Conservation (phyloP, 1,284 basidiomycete species). For the Moesziomyces sp. region DNA sequence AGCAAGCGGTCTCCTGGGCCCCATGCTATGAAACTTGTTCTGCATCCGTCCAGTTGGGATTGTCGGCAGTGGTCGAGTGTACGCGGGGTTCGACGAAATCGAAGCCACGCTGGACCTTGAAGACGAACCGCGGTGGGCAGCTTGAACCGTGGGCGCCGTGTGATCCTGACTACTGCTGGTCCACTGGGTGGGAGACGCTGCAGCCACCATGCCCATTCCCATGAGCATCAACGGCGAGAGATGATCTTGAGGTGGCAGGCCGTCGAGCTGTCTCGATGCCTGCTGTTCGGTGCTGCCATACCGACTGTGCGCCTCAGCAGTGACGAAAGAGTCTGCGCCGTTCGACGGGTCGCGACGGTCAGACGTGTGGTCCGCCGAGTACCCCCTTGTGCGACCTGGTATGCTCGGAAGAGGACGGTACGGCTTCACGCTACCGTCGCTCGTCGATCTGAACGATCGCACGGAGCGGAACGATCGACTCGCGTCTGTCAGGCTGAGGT, state of each 20-base stretch:
- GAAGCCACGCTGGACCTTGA: slow-evolving; percentile 7
- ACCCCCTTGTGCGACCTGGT: slow-evolving; percentile 2
- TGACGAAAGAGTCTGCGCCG: slow-evolving; percentile 11
- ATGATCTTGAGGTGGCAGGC: slow-evolving; percentile 13
- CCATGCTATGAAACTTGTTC: background rate
- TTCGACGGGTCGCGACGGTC: slow-evolving; percentile 5
- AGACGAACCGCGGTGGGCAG: background rate
- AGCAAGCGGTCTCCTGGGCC: background rate
- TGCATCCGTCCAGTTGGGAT: slow-evolving; percentile 1
- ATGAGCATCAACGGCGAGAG: slow-evolving; percentile 20
- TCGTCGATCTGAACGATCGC: slow-evolving; percentile 18
- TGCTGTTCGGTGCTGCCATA: slow-evolving; percentile 1
- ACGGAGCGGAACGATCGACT: slow-evolving; percentile 20
- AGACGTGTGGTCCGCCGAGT: slow-evolving; percentile 12
- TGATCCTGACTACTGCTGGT: slow-evolving; percentile 15
- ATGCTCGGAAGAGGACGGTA: slow-evolving; percentile 12
- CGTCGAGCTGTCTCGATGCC: background rate
- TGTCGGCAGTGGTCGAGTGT: slow-evolving; percentile 13
- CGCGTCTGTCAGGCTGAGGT: background rate
- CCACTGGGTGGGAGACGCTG: slow-evolving; percentile 12
- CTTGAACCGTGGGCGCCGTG: background rate
- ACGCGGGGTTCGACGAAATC: background rate
- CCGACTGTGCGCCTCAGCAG: slow-evolving; percentile 8
- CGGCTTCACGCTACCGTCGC: slow-evolving; percentile 13
- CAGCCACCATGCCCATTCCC: slow-evolving; percentile 23